Percentiles rank a stretch among this genome's conserved stretches.
Conservation (phyloP, 495 filamentous ascomycete species). For the Daldinia decipiens region DNA sequence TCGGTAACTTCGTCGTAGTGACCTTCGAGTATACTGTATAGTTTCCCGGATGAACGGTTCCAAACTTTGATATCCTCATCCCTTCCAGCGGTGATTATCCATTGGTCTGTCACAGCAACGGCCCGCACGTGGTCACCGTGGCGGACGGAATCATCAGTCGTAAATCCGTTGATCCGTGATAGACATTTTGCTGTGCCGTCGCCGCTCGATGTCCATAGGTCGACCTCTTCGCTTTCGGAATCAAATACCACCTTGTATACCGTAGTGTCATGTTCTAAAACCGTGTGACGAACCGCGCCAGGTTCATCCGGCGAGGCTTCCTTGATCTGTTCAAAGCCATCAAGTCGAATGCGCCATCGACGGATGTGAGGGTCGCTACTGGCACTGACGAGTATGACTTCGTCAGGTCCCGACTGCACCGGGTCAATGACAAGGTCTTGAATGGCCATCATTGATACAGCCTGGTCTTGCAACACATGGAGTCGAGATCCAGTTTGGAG, state of each 20-base stretch:
- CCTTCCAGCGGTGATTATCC: conserved; percentile 88
- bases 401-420: conserved; percentile 54
- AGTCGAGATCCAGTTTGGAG: conserved; percentile 71
- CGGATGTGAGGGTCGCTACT: conserved; percentile 88
- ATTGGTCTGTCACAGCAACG: conserved; percentile 76
- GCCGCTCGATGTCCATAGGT: conserved; percentile 90
- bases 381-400: conserved; percentile 74
- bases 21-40: conserved; percentile 80
- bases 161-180: conserved; percentile 70
- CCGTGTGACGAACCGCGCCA: conserved; percentile 62
- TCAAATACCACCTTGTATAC: conserved; percentile 82
- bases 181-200: conserved; percentile 85
- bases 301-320: conserved; percentile 52
- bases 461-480: conserved; percentile 72
- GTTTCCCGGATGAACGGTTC: conserved; percentile 76
- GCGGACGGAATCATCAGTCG: conserved; percentile 72
- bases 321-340: conserved; percentile 58
- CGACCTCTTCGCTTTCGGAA: conserved; percentile 64
- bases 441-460: conserved; percentile 76
- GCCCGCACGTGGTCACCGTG: conserved; percentile 93
- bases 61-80: conserved; percentile 94
- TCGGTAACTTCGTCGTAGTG: conserved; percentile 95
- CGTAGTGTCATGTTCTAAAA: conserved; percentile 88
- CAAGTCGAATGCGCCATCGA: conserved; percentile 67
- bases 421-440: conserved; percentile 81